These are phyloP conservation scores for Heritiera fomes DNA, from an alignment of 345 rosid species.

Conservation along the genomic window DNA sequence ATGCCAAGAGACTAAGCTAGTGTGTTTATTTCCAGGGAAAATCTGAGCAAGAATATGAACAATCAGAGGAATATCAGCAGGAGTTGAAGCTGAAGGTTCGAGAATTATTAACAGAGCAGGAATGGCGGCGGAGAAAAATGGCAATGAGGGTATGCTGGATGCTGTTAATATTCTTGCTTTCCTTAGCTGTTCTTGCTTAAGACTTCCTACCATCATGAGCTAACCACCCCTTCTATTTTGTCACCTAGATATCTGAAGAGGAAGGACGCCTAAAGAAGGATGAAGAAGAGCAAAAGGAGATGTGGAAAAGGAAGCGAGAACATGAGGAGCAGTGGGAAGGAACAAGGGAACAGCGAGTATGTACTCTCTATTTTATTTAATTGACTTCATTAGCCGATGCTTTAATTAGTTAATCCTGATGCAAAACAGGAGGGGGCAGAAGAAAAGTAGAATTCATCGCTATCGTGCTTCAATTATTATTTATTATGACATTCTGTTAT, in stretches of 20 bases:
- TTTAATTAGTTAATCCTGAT: not conserved
- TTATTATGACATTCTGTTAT: not conserved
- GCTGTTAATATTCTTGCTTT: slow-evolving; percentile 22
- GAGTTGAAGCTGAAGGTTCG: slow-evolving; percentile 85
- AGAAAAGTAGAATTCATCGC: not conserved
- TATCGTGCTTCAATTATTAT: not conserved
- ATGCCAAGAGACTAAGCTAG: slow-evolving; percentile 11
- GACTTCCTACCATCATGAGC: not conserved
- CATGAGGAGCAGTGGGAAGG: slow-evolving; percentile 99
- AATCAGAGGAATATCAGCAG: slow-evolving; percentile 72
- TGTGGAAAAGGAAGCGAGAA: slow-evolving; percentile 96
- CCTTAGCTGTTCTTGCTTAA: slow-evolving; percentile 11
- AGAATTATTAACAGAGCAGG: slow-evolving; percentile 93
- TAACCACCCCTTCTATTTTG: not conserved
- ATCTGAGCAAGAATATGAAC: slow-evolving; percentile 73
- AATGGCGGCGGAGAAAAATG: slow-evolving; percentile 98
- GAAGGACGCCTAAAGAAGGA: slow-evolving; percentile 98
- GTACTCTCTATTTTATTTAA: slow-evolving; percentile 15
- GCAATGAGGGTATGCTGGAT: slow-evolving; percentile 78
- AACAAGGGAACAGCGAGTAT: slow-evolving; percentile 88
- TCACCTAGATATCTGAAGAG: slow-evolving; percentile 87
- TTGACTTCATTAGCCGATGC: not conserved
- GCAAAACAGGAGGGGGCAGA: not conserved
- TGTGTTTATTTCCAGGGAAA: slow-evolving; percentile 56
- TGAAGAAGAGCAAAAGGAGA: slow-evolving; percentile 94